Evolutionary conservation across 2,329 filamentous ascomycete species (phyloP), one percentile per base, ranked within the genome.

Genomic region (Penicillium expansum): DNA sequence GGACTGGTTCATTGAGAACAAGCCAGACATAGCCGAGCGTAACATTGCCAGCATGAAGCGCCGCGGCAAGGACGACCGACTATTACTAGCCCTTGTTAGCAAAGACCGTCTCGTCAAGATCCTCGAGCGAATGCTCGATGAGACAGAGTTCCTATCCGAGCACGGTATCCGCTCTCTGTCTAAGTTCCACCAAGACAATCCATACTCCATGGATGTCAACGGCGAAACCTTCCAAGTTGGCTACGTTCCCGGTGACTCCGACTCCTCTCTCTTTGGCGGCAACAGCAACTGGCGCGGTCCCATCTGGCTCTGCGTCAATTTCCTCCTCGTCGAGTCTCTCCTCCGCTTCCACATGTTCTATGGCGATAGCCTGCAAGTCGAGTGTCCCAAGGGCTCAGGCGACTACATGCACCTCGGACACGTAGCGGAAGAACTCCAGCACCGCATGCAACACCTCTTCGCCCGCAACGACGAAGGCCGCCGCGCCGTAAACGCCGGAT

Each of bases 241-340:
- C 66, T 97, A 97, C 69, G 86, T 97, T 18, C 87, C 94, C 1
- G 94, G 93, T n/a, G 93, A 97, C 71, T 97, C 93, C 0, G 92
- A 97, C 77, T 96, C 90, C 68, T 91, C 91, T 4, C 83, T 97
- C 5, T 97, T 97, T 69, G 93, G 93, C 52, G 93, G 93, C 64
- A 97, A 97, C 82, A 96, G 92, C 74, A 97, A 97, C 76, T 97
- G 93, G 93, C 86, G 93, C 77, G 93, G 89, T 5, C 93, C 94
- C 0, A 93, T 96, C 66, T 97, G 93, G 93, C 82, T 97, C 48
- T 94, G 91, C 61, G 92, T 96, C 77, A 97, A 97, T 76, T 97
- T 96, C 77, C 78, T 97, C 52, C 83, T 97, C 14, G 89, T 97
- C 39, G 93, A 97, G 74, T 93, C 92, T 7, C 83, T 97, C n/a